Percentiles rank a stretch among this genome's conserved stretches.
These are phyloP conservation scores for Plantago rigida DNA, from an alignment of 305 asterid species.

Conservation along the genomic window DNA sequence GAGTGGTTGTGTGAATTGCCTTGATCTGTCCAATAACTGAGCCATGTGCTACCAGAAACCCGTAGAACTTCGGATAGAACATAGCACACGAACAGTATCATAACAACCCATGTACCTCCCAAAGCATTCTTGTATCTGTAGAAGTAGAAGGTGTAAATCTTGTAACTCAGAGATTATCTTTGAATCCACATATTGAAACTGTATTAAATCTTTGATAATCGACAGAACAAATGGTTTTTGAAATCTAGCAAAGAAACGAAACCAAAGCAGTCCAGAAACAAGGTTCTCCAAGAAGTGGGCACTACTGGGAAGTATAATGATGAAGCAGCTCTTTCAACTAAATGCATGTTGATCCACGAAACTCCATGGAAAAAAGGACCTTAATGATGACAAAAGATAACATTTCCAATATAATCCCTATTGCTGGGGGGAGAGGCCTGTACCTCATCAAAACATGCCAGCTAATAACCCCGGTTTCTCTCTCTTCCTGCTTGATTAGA, in stretches of 20 bases:
- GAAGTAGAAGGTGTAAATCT: conserved; percentile 17
- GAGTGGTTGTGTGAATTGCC: conserved; percentile 37
- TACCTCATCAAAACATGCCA: conserved; percentile 81
- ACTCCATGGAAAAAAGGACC: conserved; percentile 8
- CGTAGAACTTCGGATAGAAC: conserved; percentile 58
- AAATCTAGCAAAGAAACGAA: too few species aligned
- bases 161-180: conserved; percentile 17
- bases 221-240: not conserved
- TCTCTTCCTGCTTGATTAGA: conserved; percentile 82
- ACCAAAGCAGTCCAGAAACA: too few species aligned
- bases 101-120: conserved; percentile 93
- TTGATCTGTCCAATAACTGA: conserved; percentile 84
- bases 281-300: too few species aligned
- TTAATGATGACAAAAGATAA: not conserved
- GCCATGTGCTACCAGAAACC: conserved; percentile 88
- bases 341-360: not conserved
- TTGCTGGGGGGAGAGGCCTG: conserved; percentile 4
- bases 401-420: not conserved
- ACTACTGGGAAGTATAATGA: too few species aligned
- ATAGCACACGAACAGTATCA: conserved; percentile 62
- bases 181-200: conserved; percentile 15
- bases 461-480: conserved; percentile 85
- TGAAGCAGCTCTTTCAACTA: conserved; percentile 1
- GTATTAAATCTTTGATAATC: not conserved
- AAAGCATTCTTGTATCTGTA: conserved; percentile 88